A percentile compares a stretch with the other conserved stretches of the same genome.
Evolutionary conservation across 306 rosid genomes (phyloP).

Genomic region (Rosa persica): DNA sequence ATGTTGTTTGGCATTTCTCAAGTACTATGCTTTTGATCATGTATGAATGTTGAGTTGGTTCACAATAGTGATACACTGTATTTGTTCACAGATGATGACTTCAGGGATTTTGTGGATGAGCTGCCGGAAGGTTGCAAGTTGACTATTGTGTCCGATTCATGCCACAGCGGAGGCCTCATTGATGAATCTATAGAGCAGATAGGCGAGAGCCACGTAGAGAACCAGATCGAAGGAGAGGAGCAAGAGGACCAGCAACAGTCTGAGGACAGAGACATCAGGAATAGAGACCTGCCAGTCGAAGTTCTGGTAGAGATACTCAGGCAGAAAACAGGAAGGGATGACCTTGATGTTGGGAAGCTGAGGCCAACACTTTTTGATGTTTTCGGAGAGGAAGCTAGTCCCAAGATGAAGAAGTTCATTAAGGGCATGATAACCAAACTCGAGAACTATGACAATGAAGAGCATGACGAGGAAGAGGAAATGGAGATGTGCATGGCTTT

Average conservation of each 20-base stretch:
- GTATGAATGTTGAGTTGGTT: not conserved
- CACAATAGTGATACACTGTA: not conserved
- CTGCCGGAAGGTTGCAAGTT: constrained; percentile 56
- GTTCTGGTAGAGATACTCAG: constrained; percentile 71
- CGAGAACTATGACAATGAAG: constrained; percentile 35
- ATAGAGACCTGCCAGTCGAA: constrained; percentile 60
- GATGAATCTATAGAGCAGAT: constrained; percentile 68
- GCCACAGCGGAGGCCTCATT: constrained; percentile 89
- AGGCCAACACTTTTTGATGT: constrained; percentile 68
- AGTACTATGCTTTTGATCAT: not conserved
- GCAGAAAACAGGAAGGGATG: constrained; percentile 87
- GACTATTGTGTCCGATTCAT: constrained; percentile 75
- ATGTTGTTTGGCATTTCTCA: not conserved
- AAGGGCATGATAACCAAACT: constrained; percentile 49
- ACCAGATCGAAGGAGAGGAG: constrained; percentile 15
- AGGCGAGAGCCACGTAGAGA: constrained; percentile 58
- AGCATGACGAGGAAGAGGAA: constrained; percentile 46
- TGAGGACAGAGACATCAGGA: constrained; percentile 50
- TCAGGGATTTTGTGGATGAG: constrained; percentile 54
- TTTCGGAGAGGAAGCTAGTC: constrained; percentile 73
- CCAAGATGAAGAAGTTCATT: constrained; percentile 77
- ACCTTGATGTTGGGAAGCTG: constrained; percentile 79
- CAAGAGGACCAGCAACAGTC: not conserved
- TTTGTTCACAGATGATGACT: constrained; percentile 64
- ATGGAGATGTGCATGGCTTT: constrained; percentile 52